These are phyloP conservation scores for Aspergillus sp. DNA, from an alignment of 2,329 filamentous ascomycete genomes.

Conservation along the genomic window DNA sequence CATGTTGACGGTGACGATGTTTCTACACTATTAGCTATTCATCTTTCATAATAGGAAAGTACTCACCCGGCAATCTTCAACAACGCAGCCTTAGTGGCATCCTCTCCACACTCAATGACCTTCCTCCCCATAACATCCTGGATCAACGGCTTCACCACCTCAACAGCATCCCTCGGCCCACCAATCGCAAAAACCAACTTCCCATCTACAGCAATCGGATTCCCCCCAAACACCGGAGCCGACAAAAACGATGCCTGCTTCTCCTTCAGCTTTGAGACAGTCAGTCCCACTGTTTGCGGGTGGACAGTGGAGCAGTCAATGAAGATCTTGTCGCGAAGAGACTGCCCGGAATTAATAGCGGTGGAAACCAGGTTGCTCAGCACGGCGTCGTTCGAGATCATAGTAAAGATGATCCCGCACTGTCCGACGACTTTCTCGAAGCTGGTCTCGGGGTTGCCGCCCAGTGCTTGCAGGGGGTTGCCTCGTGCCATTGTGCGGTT, in stretches of 20 bases:
- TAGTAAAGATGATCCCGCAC: constrained; percentile 36
- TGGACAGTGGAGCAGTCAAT: constrained; percentile 84
- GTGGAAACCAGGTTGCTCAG: constrained; percentile 25
- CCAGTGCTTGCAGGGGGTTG: constrained; percentile 28
- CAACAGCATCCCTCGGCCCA: constrained; percentile 28
- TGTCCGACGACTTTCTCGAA: constrained; percentile 29
- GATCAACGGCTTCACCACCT: constrained; percentile 34
- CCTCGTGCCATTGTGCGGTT: constrained; percentile 39
- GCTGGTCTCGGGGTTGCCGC: constrained; percentile 25
- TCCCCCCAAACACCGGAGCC: constrained; percentile 41
- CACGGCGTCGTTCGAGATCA: constrained; percentile 38
- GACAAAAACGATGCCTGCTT: constrained; percentile 33
- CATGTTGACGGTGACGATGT: constrained; percentile 38
- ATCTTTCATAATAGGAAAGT: no score
- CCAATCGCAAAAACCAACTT: constrained; percentile 42
- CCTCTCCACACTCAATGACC: constrained; percentile 39
- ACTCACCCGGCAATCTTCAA: constrained; percentile 39
- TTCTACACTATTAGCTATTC: constrained; percentile 17
- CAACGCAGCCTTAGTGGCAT: constrained; percentile 36
- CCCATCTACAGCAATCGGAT: constrained; percentile 38
- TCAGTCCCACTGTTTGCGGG: constrained; percentile 54
- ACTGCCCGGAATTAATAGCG: constrained; percentile 17
- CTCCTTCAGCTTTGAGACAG: constrained; percentile 26
- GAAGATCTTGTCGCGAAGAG: constrained; percentile 65
- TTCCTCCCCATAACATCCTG: constrained; percentile 39